These are phyloP conservation scores for Chaetomidium leptoderma DNA, from an alignment of 495 filamentous ascomycete species.

Conservation along the genomic window DNA sequence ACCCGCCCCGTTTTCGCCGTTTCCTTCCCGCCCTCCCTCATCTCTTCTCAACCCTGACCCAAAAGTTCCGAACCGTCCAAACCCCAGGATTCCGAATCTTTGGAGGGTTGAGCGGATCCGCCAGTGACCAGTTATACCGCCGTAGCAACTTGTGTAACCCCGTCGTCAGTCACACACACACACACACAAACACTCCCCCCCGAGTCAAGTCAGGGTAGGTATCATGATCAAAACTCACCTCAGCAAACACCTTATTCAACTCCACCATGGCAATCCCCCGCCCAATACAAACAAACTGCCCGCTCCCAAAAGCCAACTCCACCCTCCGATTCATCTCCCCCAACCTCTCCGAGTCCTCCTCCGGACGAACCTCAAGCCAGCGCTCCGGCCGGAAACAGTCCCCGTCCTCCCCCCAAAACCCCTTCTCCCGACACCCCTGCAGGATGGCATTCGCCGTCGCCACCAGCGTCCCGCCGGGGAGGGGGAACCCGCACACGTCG, in stretches of 20 bases:
- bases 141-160: slow-evolving; percentile 8
- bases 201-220: not conserved
- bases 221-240: slow-evolving; percentile 37
- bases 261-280: slow-evolving; percentile 38
- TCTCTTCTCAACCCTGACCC: slow-evolving; percentile 11
- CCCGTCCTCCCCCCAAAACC: slow-evolving; percentile 39
- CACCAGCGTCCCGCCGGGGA: slow-evolving; percentile 57
- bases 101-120: slow-evolving; percentile 1
- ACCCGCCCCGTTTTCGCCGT: no score
- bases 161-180: slow-evolving; percentile 1
- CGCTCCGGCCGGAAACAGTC: slow-evolving; percentile 49
- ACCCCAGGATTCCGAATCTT: not conserved
- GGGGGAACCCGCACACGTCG: slow-evolving; percentile 45
- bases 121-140: slow-evolving; percentile 8
- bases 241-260: slow-evolving; percentile 50
- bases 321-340: slow-evolving; percentile 33
- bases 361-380: slow-evolving; percentile 40
- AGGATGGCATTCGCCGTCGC: slow-evolving; percentile 24
- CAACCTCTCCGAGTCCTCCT: slow-evolving; percentile 25
- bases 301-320: slow-evolving; percentile 34
- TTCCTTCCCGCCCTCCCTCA: no score
- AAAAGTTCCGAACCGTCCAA: slow-evolving; percentile 2
- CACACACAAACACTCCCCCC: not conserved
- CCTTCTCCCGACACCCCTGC: slow-evolving; percentile 28
- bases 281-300: slow-evolving; percentile 41